These are phyloP conservation scores for Ulmus americana DNA, from an alignment of 331 rosid genomes.

Conservation along the genomic window DNA sequence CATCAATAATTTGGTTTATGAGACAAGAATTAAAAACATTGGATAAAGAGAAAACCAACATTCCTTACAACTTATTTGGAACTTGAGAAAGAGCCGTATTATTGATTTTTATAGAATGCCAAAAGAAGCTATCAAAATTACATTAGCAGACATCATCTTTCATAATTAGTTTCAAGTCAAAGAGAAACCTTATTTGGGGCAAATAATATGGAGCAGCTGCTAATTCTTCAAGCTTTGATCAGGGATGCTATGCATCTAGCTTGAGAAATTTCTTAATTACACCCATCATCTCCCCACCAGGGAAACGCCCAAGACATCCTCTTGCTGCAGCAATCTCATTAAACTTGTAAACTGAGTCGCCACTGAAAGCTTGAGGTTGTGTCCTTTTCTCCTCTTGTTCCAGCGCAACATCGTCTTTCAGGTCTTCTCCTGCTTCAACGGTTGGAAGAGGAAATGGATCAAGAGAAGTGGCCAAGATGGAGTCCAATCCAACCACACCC, in stretches of 20 bases:
- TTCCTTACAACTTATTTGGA: not conserved
- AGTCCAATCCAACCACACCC: slow-evolving; percentile 30
- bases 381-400: slow-evolving; percentile 29
- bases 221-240: slow-evolving; percentile 12
- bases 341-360: slow-evolving; percentile 69
- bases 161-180: slow-evolving; percentile 7
- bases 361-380: slow-evolving; percentile 35
- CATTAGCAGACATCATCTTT: not conserved
- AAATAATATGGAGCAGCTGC: slow-evolving; percentile 9
- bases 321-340: slow-evolving; percentile 70
- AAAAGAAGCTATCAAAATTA: slow-evolving; percentile 18
- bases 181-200: not conserved
- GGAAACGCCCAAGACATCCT: slow-evolving; percentile 90
- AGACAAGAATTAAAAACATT: not conserved
- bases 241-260: slow-evolving; percentile 29
- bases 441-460: slow-evolving; percentile 52
- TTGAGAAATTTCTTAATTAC: slow-evolving; percentile 55
- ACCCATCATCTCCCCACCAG: slow-evolving; percentile 97
- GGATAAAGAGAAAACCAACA: not conserved
- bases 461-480: slow-evolving; percentile 28
- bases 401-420: slow-evolving; percentile 24
- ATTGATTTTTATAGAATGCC: not conserved
- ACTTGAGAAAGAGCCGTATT: not conserved
- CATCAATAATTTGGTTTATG: not conserved
- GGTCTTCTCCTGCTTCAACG: slow-evolving; percentile 40